A percentile compares a stretch with the other conserved stretches of the same genome.
Conservation (phyloP, 2,329 filamentous ascomycete genomes). For the Penicillium brasilianum region DNA sequence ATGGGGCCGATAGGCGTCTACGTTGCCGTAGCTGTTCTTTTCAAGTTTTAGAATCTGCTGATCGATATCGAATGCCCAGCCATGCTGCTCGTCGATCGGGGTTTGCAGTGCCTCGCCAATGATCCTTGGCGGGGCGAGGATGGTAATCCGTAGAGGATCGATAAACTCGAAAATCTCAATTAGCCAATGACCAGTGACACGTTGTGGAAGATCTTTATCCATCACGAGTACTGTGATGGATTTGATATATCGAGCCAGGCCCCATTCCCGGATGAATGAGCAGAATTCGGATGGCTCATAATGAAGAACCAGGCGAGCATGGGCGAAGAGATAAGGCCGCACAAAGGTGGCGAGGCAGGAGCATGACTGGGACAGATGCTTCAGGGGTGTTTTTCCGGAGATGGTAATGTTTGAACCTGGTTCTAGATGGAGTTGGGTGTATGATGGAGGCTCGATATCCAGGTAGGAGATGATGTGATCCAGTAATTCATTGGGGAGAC, state of each 20-base stretch:
- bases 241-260: slow-evolving; percentile 48
- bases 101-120: slow-evolving; percentile 66
- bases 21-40: slow-evolving; percentile 20
- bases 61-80: slow-evolving; percentile 67
- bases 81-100: slow-evolving; percentile 61
- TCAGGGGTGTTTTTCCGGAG: slow-evolving; percentile 53
- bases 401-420: slow-evolving; percentile 53
- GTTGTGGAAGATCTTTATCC: slow-evolving; percentile 34
- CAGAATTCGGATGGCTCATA: slow-evolving; percentile 42
- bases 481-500: slow-evolving; percentile 67
- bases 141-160: slow-evolving; percentile 59
- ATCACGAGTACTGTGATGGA: slow-evolving; percentile 54
- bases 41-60: slow-evolving; percentile 64
- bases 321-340: slow-evolving; percentile 63
- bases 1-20: not conserved
- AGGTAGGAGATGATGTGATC: slow-evolving; percentile 63
- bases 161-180: slow-evolving; percentile 59
- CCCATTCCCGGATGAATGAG: slow-evolving; percentile 42
- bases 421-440: slow-evolving; percentile 55
- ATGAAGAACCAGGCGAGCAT: slow-evolving; percentile 51
- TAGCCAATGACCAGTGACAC: slow-evolving; percentile 56
- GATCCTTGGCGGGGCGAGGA: slow-evolving; percentile 66
- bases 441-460: slow-evolving; percentile 56
- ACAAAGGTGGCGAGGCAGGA: slow-evolving; percentile 58
- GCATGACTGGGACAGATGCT: slow-evolving; percentile 61